Conservation (phyloP, 1,284 basidiomycete species). For the Takashimella koratensis region DNA sequence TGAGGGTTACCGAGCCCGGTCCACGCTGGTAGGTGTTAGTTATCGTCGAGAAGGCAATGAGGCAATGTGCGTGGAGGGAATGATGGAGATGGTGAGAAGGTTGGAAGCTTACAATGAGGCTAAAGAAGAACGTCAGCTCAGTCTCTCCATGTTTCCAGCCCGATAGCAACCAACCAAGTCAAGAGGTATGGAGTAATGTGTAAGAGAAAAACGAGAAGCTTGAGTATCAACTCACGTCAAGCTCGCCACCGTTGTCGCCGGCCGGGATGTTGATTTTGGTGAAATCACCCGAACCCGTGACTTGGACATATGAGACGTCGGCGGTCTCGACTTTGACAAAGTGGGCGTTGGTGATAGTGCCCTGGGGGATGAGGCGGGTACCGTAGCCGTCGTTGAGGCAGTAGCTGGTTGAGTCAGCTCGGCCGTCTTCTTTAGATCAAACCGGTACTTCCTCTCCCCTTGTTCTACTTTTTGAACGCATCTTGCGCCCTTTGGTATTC, state of each 20-base stretch:
- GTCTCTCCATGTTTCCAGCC: no score
- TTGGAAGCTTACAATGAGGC: slow-evolving; percentile 28
- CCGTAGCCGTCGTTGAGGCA: slow-evolving; percentile 56
- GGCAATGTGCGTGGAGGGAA: background rate
- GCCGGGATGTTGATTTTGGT: slow-evolving; percentile 50
- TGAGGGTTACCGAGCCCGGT: slow-evolving; percentile 58
- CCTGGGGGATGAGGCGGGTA: slow-evolving; percentile 69
- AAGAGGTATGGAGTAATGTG: no score
- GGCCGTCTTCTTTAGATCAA: slow-evolving; percentile 20
- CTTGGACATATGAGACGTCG: slow-evolving; percentile 50
- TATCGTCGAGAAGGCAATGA: slow-evolving; percentile 1
- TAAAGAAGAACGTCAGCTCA: no score
- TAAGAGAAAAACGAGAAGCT: background rate
- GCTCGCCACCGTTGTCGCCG: slow-evolving; percentile 52
- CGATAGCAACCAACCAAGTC: no score
- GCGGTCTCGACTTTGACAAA: slow-evolving; percentile 57
- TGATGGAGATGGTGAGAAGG: no score
- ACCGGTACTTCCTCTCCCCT: no score
- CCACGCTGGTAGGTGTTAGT: slow-evolving; percentile 22
- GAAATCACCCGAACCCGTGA: slow-evolving; percentile 51
- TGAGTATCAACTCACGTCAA: slow-evolving; percentile 30
- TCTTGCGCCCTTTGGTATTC: no score
- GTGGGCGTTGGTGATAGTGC: slow-evolving; percentile 68
- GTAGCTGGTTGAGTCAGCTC: slow-evolving; percentile 18
- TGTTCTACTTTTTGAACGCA: no score